Percentiles rank a stretch among this genome's conserved stretches.
Evolutionary conservation across 208 protist species (phyloP).

Genomic region (Crithidia fasciculata): DNA sequence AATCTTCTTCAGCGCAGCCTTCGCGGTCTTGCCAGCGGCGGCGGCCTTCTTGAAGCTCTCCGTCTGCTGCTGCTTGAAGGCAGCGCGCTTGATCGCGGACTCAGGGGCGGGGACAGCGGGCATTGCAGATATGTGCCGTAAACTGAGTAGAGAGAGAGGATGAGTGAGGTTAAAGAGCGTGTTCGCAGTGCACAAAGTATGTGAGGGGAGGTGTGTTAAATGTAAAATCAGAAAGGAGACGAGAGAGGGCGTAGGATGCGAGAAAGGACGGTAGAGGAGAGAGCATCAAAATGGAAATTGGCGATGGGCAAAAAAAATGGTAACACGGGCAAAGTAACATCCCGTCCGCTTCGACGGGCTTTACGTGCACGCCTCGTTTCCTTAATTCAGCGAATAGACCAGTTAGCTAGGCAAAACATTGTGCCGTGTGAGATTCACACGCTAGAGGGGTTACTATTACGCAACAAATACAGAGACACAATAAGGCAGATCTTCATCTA

Average conservation of each 20-base stretch:
- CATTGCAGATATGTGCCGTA: slow-evolving; percentile 43
- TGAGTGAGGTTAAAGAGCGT: background rate
- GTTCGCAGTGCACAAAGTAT: background rate
- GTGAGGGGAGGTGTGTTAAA: background rate
- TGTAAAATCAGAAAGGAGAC: background rate
- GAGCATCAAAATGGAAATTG: too few species aligned
- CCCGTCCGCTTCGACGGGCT: too few species aligned
- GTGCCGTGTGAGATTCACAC: too few species aligned
- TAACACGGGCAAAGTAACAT: too few species aligned
- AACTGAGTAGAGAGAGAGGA: background rate
- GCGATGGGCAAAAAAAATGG: too few species aligned
- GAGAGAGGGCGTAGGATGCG: background rate
- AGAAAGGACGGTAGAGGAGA: background rate
- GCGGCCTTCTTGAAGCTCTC: slow-evolving; percentile 90
- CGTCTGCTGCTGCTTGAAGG: slow-evolving; percentile 91
- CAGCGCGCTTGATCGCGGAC: slow-evolving; percentile 90
- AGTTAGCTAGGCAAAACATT: too few species aligned
- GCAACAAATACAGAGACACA: too few species aligned
- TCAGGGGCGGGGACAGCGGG: slow-evolving; percentile 86
- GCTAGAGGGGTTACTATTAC: too few species aligned
- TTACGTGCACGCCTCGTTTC: too few species aligned
- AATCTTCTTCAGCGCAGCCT: slow-evolving; percentile 73
- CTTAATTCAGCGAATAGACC: too few species aligned
- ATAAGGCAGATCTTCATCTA: too few species aligned
- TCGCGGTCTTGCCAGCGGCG: slow-evolving; percentile 70